Conservation (phyloP, 371 early-diverging fungal species). For the Apophysomyces sp. region DNA sequence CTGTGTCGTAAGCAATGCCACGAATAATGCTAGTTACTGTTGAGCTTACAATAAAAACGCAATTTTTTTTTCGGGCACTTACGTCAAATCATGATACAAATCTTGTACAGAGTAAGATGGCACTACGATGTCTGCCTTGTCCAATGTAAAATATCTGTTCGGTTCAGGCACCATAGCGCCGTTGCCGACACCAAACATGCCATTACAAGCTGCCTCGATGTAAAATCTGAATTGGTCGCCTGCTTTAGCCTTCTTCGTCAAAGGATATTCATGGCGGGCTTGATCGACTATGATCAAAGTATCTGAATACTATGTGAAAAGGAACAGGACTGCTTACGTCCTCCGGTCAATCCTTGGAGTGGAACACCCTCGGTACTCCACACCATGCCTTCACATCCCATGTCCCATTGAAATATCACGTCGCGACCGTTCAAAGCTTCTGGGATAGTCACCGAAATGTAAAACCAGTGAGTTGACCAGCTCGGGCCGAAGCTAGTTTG, state of each 20-base stretch:
- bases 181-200: slow-evolving; percentile 86
- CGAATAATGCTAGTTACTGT: slow-evolving; percentile 70
- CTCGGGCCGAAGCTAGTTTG: slow-evolving; percentile 45
- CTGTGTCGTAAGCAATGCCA: slow-evolving; percentile 78
- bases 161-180: slow-evolving; percentile 72
- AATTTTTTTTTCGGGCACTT: too few species aligned
- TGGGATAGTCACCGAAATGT: slow-evolving; percentile 66
- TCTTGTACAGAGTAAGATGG: slow-evolving; percentile 65
- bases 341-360: slow-evolving; percentile 90
- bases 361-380: slow-evolving; percentile 84
- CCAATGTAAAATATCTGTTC: slow-evolving; percentile 52
- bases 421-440: slow-evolving; percentile 58
- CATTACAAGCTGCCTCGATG: slow-evolving; percentile 93
- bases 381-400: slow-evolving; percentile 85
- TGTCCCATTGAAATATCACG: slow-evolving; percentile 82
- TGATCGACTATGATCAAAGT: slow-evolving; percentile 43
- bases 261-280: slow-evolving; percentile 73
- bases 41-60: too few species aligned
- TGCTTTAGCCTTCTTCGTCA: slow-evolving; percentile 62
- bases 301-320: not conserved
- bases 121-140: slow-evolving; percentile 69
- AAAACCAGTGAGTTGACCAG: slow-evolving; percentile 93
- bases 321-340: slow-evolving; percentile 32
- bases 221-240: slow-evolving; percentile 72
- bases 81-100: slow-evolving; percentile 67